Evolutionary conservation across 208 protist species (phyloP).

Genomic region (Leptomonas seymouri): DNA sequence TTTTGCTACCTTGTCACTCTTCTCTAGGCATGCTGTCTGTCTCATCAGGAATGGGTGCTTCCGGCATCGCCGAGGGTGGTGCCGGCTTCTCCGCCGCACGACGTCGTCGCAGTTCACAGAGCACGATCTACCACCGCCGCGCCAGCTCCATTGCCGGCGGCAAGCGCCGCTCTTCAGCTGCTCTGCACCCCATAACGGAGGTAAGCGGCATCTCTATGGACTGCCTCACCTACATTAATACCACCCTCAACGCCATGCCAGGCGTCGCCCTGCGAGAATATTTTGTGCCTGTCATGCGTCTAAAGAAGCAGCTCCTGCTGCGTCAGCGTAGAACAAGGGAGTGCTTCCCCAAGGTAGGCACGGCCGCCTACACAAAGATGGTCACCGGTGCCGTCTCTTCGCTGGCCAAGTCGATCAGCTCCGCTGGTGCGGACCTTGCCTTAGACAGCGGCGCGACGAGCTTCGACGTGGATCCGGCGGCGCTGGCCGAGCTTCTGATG

Average conservation of each 20-base stretch:
- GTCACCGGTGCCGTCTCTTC: conserved; percentile 41
- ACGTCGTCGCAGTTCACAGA: conserved; percentile 21
- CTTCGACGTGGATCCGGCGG: conserved; percentile 56
- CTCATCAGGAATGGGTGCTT: not conserved
- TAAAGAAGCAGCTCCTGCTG: conserved; percentile 51
- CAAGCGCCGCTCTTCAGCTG: not conserved
- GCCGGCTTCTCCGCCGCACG: not conserved
- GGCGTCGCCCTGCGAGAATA: conserved; percentile 65
- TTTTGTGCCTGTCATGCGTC: conserved; percentile 72
- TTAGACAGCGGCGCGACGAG: conserved; percentile 32
- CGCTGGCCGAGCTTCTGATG: conserved; percentile 44
- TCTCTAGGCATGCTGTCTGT: conserved; percentile 10
- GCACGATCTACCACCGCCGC: conserved; percentile 10
- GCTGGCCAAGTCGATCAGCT: conserved; percentile 56
- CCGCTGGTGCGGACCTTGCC: conserved; percentile 48
- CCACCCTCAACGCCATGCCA: conserved; percentile 71
- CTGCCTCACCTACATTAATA: conserved; percentile 80
- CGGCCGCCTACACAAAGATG: conserved; percentile 37
- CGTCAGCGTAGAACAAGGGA: conserved; percentile 39
- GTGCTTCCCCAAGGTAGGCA: conserved; percentile 26
- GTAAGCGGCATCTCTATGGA: conserved; percentile 58
- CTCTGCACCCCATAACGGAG: conserved; percentile 1
- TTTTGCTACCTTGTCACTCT: not conserved
- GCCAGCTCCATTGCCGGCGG: conserved; percentile 1
- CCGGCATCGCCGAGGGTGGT: conserved; percentile 9